phyloP scores from a whole-genome alignment of 2,329 filamentous ascomycete species.

The Aspergillus sp. region DNA sequence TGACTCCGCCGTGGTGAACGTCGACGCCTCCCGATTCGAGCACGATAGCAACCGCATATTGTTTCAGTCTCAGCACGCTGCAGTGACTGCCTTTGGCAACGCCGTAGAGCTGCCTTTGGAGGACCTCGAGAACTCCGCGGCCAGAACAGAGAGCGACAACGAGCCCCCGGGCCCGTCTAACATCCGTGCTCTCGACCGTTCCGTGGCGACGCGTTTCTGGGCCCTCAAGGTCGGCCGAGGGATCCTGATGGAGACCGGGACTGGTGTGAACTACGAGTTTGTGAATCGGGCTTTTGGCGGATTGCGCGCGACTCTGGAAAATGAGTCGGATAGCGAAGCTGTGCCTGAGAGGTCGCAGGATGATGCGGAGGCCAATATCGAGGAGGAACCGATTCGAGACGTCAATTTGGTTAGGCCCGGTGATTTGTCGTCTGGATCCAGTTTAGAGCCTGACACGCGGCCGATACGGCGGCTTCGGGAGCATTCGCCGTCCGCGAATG shows the following conservation, averaged over 20 bases:
- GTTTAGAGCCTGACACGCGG: no score
- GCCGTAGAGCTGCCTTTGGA: conserved; percentile 46
- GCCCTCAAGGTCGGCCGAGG: conserved; percentile 50
- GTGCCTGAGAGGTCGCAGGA: conserved; percentile 39
- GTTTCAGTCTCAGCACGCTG: conserved; percentile 45
- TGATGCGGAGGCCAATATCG: conserved; percentile 39
- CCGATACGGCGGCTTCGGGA: no score
- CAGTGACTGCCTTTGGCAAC: conserved; percentile 48
- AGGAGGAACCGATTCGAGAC: conserved; percentile 35
- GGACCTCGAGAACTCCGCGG: conserved; percentile 37
- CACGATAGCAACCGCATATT: conserved; percentile 44
- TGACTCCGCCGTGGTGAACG: conserved; percentile 43
- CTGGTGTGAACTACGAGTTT: conserved; percentile 47
- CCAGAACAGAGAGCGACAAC: conserved; percentile 12
- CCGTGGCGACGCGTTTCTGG: conserved; percentile 44
- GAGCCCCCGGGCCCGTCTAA: conserved; percentile 12
- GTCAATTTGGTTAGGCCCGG: conserved; percentile 18
- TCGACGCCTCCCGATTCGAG: conserved; percentile 51
- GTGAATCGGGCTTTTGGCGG: conserved; percentile 56
- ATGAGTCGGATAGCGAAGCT: conserved; percentile 26
- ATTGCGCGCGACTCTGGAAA: conserved; percentile 36
- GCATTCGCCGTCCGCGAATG: conserved; percentile 3
- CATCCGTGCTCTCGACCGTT: conserved; percentile 24
- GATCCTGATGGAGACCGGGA: conserved; percentile 48
- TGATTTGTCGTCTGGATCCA: not conserved